Conservation (phyloP, 805 yeast genomes). For the Metschnikowia baotianmanensis region DNA sequence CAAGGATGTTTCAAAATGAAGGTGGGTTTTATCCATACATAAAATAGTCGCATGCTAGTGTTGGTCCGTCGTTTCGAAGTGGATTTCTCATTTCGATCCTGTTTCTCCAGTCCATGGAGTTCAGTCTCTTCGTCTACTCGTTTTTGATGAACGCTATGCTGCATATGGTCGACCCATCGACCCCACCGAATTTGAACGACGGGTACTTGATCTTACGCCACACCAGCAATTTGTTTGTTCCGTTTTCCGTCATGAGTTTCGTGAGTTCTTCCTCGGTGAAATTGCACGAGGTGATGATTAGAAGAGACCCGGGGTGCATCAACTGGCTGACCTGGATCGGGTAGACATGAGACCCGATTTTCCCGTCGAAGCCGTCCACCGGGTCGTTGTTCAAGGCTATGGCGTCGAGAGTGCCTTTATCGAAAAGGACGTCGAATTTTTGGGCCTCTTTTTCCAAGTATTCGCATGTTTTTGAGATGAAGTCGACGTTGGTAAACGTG, state of each 20-base stretch:
- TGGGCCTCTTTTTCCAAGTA: conserved; percentile 37
- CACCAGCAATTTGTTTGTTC: conserved; percentile 43
- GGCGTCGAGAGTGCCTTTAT: conserved; percentile 97
- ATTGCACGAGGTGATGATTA: conserved; percentile 88
- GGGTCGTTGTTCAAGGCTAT: conserved; percentile 75
- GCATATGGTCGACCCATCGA: conserved; percentile 82
- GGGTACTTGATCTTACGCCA: conserved; percentile 78
- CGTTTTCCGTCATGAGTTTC: conserved; percentile 47
- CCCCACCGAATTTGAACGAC: conserved; percentile 84
- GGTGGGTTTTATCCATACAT: no score
- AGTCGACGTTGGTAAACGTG: conserved; percentile 68
- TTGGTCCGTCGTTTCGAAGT: no score
- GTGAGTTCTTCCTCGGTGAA: conserved; percentile 80
- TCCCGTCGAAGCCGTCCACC: conserved; percentile 41
- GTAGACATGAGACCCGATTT: conserved; percentile 57
- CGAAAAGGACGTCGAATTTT: conserved; percentile 72
- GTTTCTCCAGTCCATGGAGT: no score
- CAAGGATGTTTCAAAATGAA: no score
- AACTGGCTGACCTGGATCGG: conserved; percentile 56
- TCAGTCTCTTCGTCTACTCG: background rate
- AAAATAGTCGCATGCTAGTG: no score
- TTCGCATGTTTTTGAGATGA: conserved; percentile 43
- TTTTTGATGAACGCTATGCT: conserved; percentile 69
- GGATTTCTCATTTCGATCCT: no score
- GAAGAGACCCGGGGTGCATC: conserved; percentile 53